These are phyloP conservation scores for Colletotrichum gloeosporioides DNA, from an alignment of 2,329 filamentous ascomycete genomes.

Conservation along the genomic window DNA sequence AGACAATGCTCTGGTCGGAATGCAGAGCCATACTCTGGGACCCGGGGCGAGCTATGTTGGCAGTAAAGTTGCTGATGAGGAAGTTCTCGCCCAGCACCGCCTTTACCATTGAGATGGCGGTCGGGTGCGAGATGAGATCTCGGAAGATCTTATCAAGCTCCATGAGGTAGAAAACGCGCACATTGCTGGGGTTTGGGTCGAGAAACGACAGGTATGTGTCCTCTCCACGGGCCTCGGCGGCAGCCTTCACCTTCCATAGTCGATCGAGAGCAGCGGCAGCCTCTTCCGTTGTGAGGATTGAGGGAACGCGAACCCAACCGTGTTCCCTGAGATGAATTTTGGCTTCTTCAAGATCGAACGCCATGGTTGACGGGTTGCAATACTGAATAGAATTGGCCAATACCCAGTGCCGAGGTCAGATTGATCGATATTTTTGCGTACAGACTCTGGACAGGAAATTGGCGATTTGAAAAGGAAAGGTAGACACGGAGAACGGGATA, in stretches of 20 bases:
- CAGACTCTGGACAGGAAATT: background rate
- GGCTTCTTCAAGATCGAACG: background rate
- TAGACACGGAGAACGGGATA: background rate
- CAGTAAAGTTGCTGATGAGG: background rate
- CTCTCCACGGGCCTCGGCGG: background rate
- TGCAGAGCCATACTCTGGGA: background rate
- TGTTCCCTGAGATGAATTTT: background rate
- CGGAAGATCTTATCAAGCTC: background rate
- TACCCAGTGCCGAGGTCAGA: background rate
- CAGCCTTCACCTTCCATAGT: background rate
- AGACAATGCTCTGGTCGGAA: background rate
- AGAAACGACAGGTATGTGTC: background rate
- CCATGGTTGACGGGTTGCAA: background rate
- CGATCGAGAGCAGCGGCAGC: background rate
- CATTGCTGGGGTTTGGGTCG: background rate
- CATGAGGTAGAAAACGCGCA: background rate
- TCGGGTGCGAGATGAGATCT: background rate
- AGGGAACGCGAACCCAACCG: background rate
- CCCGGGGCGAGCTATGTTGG: background rate
- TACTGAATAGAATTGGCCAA: accelerated
- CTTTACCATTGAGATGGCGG: background rate
- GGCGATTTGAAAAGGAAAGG: background rate
- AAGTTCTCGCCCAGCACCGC: background rate
- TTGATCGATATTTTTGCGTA: background rate
- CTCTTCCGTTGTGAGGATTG: background rate